These are phyloP conservation scores for Capsicum pubescens DNA, from an alignment of 257 asterid genomes.

Conservation along the genomic window DNA sequence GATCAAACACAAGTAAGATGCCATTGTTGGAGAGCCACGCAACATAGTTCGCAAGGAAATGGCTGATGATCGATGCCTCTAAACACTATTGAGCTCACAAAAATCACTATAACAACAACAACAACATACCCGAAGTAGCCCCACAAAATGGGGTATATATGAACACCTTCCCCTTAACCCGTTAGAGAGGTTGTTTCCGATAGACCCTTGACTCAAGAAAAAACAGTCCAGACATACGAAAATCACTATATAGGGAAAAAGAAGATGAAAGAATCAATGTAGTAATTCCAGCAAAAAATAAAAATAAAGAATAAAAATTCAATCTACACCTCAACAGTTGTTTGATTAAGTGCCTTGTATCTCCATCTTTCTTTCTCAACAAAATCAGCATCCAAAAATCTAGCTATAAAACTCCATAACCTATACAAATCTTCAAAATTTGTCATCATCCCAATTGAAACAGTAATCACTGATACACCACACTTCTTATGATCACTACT, in stretches of 20 bases:
- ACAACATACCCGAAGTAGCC: too few species aligned
- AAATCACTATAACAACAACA: too few species aligned
- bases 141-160: too few species aligned
- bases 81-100: background rate
- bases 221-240: background rate
- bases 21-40: background rate
- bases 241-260: background rate
- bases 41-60: background rate
- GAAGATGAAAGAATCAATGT: constrained; percentile 35
- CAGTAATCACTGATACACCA: constrained; percentile 58
- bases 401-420: constrained; percentile 75
- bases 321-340: constrained; percentile 64
- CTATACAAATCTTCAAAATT: constrained; percentile 73
- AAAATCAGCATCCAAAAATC: constrained; percentile 91
- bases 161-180: too few species aligned
- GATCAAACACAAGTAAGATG: background rate
- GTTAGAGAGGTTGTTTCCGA: too few species aligned
- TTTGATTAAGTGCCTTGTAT: constrained; percentile 76
- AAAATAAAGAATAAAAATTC: background rate
- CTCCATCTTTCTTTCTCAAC: constrained; percentile 93
- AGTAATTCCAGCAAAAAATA: background rate
- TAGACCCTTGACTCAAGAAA: too few species aligned
- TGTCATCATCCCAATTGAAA: constrained; percentile 59
- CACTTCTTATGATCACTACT: constrained; percentile 23
- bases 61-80: background rate